phyloP scores from a whole-genome alignment of 2,329 filamentous ascomycete species.

The Biscogniauxia marginata region DNA sequence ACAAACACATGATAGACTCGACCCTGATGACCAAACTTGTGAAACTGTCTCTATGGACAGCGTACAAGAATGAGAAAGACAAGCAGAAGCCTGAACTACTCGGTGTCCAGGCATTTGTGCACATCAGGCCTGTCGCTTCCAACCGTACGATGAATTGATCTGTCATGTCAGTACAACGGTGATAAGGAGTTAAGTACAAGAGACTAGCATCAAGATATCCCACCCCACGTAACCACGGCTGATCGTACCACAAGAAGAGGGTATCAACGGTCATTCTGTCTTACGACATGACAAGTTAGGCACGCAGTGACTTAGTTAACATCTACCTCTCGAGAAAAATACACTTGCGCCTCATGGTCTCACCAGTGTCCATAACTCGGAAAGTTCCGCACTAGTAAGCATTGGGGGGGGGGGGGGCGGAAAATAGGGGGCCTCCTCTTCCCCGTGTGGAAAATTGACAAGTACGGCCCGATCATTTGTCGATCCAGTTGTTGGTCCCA shows the following conservation, averaged over 20 bases:
- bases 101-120: background rate
- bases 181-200: background rate
- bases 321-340: background rate
- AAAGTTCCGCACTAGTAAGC: conserved; percentile 11
- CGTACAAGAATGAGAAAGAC: background rate
- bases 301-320: background rate
- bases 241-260: conserved; percentile 1
- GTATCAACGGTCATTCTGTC: background rate
- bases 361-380: background rate
- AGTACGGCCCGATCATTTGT: background rate
- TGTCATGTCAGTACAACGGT: background rate
- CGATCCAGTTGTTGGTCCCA: background rate
- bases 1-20: background rate
- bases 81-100: background rate
- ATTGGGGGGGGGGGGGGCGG: conserved; percentile 9
- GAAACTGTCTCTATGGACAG: background rate
- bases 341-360: background rate
- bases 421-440: background rate
- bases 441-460: conserved; percentile 7
- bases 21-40: background rate
- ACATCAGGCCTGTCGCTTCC: background rate
- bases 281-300: background rate
- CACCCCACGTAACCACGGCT: background rate
- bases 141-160: background rate
- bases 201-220: background rate